Evolutionary conservation across 1,139 yeast genomes (phyloP).

Genomic region (Suhomyces guaymorum): DNA sequence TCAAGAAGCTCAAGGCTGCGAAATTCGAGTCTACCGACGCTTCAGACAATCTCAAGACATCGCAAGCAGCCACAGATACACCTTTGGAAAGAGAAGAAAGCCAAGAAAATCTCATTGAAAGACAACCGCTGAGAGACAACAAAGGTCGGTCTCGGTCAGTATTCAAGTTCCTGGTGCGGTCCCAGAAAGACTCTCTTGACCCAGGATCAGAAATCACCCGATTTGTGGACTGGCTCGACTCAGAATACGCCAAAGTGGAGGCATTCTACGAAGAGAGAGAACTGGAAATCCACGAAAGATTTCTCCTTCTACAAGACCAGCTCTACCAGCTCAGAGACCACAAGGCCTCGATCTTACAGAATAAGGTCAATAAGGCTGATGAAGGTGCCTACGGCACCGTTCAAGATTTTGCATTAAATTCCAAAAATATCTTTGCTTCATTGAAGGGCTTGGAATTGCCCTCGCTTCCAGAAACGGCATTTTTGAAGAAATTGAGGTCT

Average conservation of each 20-base stretch:
- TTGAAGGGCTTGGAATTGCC: slow-evolving; percentile 55
- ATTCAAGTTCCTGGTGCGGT: slow-evolving; percentile 24
- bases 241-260: slow-evolving; percentile 60
- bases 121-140: slow-evolving; percentile 2
- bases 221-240: slow-evolving; percentile 63
- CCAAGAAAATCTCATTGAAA: neutral
- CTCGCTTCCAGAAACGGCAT: slow-evolving; percentile 53
- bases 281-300: slow-evolving; percentile 59
- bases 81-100: neutral
- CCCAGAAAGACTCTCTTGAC: slow-evolving; percentile 22
- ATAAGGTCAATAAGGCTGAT: slow-evolving; percentile 11
- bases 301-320: slow-evolving; percentile 66
- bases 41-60: slow-evolving; percentile 5
- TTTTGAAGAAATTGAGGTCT: slow-evolving; percentile 32
- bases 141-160: slow-evolving; percentile 20
- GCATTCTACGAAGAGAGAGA: slow-evolving; percentile 61
- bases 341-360: slow-evolving; percentile 22
- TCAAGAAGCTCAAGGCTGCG: slow-evolving; percentile 26
- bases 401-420: slow-evolving; percentile 34
- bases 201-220: slow-evolving; percentile 34
- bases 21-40: slow-evolving; percentile 8
- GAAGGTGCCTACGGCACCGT: slow-evolving; percentile 25
- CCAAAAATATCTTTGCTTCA: slow-evolving; percentile 33
- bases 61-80: slow-evolving; percentile 5
- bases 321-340: slow-evolving; percentile 63